Percentiles rank a stretch among this genome's conserved stretches.
Evolutionary conservation across 257 asterid species (phyloP).

Genomic region (Jacaranda mimosifolia): DNA sequence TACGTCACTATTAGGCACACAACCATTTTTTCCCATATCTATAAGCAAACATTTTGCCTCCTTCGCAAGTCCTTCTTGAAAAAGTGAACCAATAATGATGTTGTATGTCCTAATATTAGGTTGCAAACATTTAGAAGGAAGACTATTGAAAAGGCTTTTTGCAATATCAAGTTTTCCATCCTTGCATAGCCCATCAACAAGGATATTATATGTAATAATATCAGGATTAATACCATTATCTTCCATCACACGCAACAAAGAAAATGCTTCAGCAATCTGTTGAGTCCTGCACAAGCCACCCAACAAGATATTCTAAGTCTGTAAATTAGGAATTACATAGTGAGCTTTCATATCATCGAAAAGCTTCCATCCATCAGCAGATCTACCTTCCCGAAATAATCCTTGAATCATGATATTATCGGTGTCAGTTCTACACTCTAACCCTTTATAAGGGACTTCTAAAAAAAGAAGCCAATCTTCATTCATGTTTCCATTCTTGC

Average conservation of each 20-base stretch:
- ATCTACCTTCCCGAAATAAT: constrained; percentile 6
- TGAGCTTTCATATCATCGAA: constrained; percentile 34
- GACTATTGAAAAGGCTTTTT: constrained; percentile 19
- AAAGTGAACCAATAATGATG: constrained; percentile 26
- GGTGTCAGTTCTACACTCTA: constrained; percentile 25
- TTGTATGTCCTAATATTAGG: constrained; percentile 31
- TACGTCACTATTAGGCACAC: not conserved
- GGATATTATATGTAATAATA: constrained; percentile 22
- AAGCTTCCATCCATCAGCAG: constrained; percentile 36
- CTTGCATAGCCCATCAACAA: constrained; percentile 38
- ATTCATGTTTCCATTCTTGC: not conserved
- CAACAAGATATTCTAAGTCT: constrained; percentile 29
- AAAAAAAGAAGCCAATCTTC: not conserved
- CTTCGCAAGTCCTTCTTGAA: no score
- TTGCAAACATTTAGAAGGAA: constrained; percentile 28
- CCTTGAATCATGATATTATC: constrained; percentile 39
- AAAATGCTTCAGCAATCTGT: constrained; percentile 29
- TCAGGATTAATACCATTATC: constrained; percentile 22
- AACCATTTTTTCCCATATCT: not conserved
- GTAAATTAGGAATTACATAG: constrained; percentile 20
- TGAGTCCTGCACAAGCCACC: constrained; percentile 26
- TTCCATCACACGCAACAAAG: constrained; percentile 27
- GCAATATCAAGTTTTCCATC: constrained; percentile 31
- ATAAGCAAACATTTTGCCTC: constrained; percentile 19
- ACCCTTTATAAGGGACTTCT: constrained; percentile 37